Conservation (phyloP, 208 protist species). For the Trypanosoma caninum region DNA sequence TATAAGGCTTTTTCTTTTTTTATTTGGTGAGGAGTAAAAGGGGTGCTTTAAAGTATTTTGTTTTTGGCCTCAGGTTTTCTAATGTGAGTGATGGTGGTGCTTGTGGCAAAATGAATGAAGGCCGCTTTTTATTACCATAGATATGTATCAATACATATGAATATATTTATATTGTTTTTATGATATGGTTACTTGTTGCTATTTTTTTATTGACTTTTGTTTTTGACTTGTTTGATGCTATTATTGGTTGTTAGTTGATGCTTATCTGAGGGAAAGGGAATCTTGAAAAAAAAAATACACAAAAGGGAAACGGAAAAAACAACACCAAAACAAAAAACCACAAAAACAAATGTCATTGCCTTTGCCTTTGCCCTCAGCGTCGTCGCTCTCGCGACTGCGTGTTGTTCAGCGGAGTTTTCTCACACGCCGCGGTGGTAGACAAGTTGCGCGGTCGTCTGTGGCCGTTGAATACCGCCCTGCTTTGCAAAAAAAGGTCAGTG, state of each 20-base stretch:
- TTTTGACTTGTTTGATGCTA: background rate
- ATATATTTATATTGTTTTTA: background rate
- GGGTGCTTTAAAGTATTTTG: background rate
- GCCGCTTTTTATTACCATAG: too few species aligned
- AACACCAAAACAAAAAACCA: too few species aligned
- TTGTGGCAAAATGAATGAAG: too few species aligned
- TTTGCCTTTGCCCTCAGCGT: background rate
- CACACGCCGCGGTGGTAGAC: conserved; percentile 60
- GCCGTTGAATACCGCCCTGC: conserved; percentile 61
- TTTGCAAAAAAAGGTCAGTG: conserved; percentile 39
- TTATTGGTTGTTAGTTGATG: conserved; percentile 8
- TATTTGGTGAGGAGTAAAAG: background rate
- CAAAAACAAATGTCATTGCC: background rate
- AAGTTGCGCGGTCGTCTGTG: conserved; percentile 37
- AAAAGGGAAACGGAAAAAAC: background rate
- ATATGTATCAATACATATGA: background rate
- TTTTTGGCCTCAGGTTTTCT: too few species aligned
- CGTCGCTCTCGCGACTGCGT: conserved; percentile 43
- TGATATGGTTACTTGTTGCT: background rate
- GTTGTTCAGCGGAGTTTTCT: conserved; percentile 69
- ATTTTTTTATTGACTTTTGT: background rate
- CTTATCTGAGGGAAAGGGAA: conserved; percentile 1
- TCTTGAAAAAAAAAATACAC: background rate
- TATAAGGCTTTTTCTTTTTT: background rate
- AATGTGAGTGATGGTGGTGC: too few species aligned